Percentiles rank a stretch among this genome's conserved stretches.
Conservation (phyloP, 2,329 filamentous ascomycete genomes). For the Pseudogymnoascus sp. region DNA sequence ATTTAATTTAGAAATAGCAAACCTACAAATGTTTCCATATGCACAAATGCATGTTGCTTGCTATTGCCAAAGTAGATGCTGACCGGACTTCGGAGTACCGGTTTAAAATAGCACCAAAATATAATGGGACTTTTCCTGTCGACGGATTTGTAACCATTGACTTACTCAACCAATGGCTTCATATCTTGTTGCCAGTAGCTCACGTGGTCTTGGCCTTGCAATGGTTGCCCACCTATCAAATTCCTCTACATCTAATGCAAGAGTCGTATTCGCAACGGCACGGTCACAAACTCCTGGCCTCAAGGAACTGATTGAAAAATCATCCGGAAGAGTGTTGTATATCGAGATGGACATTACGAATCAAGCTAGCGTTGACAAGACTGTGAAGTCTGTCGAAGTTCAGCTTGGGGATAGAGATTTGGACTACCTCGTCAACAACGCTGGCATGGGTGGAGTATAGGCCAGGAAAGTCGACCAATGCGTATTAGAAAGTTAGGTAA, state of each 20-base stretch:
- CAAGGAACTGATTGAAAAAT: neutral
- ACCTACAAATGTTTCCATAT: neutral
- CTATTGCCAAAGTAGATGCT: neutral
- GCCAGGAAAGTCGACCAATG: too few species aligned
- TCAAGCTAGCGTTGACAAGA: neutral
- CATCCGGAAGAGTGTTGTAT: neutral
- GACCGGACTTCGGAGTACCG: neutral
- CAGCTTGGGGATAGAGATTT: neutral
- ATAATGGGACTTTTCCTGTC: neutral
- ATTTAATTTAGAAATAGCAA: neutral
- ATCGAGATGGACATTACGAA: neutral
- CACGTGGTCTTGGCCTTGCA: slow-evolving; percentile 22
- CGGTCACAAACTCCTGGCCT: neutral
- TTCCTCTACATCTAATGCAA: neutral
- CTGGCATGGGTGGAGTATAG: neutral
- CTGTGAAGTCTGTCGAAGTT: neutral
- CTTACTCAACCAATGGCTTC: slow-evolving; percentile 13
- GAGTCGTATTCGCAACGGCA: neutral
- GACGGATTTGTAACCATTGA: neutral
- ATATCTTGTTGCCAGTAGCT: slow-evolving; percentile 21
- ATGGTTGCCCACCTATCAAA: slow-evolving; percentile 21
- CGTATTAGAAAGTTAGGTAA: too few species aligned
- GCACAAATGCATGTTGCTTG: neutral
- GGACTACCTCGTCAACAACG: slow-evolving; percentile 8
- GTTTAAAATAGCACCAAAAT: neutral